Evolutionary conservation across 352 stramenopile genomes (phyloP).

Genomic region (Globisporangium lucens): DNA sequence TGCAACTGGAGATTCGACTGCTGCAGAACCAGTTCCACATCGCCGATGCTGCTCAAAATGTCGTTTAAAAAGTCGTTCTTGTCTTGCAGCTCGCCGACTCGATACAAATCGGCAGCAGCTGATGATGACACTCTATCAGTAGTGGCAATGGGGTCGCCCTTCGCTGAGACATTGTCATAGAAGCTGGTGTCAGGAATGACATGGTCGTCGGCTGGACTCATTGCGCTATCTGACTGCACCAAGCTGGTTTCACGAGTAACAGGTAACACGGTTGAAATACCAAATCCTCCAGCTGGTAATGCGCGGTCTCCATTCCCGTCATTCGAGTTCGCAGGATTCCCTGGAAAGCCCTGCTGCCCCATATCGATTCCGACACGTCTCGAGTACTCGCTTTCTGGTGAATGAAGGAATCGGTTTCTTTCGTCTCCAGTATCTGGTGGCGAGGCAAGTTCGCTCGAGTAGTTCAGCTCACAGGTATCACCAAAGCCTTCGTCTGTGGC

Average conservation of each 20-base stretch:
- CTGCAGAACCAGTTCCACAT: slow-evolving; percentile 53
- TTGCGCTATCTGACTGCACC: no score
- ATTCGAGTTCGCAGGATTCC: no score
- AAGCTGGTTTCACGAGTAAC: neutral
- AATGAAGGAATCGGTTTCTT: neutral
- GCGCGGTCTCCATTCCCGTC: neutral
- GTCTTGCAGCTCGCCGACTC: slow-evolving; percentile 17
- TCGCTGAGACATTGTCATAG: neutral
- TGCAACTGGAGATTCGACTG: slow-evolving; percentile 23
- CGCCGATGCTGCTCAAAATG: slow-evolving; percentile 56
- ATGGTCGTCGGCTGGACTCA: neutral
- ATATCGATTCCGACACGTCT: no score
- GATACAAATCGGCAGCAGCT: neutral
- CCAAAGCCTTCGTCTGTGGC: neutral
- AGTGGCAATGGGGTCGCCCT: neutral
- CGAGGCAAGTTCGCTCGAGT: slow-evolving; percentile 10
- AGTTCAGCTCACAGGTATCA: neutral
- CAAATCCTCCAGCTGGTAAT: neutral
- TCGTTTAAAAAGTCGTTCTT: slow-evolving; percentile 52
- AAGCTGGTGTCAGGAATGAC: neutral
- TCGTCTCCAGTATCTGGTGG: neutral
- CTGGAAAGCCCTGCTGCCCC: neutral
- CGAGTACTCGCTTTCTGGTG: neutral
- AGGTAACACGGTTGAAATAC: neutral
- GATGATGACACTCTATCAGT: neutral